Evolutionary conservation across 495 filamentous ascomycete species (phyloP).

Genomic region (Jackrogersella multiformis): DNA sequence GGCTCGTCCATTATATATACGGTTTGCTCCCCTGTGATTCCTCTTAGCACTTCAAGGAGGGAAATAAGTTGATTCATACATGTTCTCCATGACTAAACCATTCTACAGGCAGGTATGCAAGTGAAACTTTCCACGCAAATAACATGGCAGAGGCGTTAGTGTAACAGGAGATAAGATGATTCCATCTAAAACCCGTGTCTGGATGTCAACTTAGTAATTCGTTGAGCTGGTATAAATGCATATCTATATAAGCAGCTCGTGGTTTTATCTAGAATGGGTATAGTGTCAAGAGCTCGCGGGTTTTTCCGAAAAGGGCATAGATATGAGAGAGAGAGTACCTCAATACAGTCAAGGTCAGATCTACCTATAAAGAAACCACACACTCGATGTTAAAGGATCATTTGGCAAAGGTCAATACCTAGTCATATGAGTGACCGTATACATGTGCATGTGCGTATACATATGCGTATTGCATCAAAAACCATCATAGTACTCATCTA

Average conservation of each 20-base stretch:
- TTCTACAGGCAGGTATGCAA: background rate
- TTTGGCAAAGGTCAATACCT: too few relatives aligned
- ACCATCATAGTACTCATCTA: constrained; percentile 22
- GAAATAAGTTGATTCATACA: too few relatives aligned
- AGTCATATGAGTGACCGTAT: background rate
- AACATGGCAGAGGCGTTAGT: background rate
- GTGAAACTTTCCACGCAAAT: background rate
- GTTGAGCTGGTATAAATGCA: background rate
- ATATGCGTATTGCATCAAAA: constrained; percentile 31
- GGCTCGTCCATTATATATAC: constrained; percentile 2
- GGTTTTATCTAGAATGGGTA: constrained; percentile 21
- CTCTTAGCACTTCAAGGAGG: too few relatives aligned
- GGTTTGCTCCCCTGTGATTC: background rate
- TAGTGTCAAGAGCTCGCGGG: constrained; percentile 16
- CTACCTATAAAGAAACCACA: too few relatives aligned
- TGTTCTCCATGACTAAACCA: background rate
- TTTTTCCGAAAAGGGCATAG: constrained; percentile 22
- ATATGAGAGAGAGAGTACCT: too few relatives aligned
- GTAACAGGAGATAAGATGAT: constrained; percentile 10
- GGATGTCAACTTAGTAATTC: background rate
- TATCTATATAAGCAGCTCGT: constrained; percentile 18
- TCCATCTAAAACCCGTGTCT: background rate
- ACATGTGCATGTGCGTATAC: background rate
- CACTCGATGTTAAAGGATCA: too few relatives aligned
- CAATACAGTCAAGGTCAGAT: too few relatives aligned